Conservation (phyloP, 2,329 filamentous ascomycete genomes). For the Diaporthe sp. region DNA sequence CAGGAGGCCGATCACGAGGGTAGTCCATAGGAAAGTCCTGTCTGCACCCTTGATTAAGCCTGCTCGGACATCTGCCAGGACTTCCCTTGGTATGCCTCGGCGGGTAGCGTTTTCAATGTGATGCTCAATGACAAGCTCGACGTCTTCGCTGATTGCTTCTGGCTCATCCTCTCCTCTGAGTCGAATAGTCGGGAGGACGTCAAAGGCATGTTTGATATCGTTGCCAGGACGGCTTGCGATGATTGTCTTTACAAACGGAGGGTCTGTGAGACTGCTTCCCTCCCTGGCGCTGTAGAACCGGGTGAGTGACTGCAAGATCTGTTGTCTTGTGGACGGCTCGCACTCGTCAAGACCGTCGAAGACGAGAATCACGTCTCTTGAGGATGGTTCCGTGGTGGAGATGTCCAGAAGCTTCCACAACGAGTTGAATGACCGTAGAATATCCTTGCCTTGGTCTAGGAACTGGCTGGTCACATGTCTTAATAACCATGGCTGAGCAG, state of each 20-base stretch:
- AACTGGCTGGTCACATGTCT: background rate
- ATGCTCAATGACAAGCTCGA: slow-evolving; percentile 39
- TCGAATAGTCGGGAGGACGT: slow-evolving; percentile 38
- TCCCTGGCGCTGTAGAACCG: slow-evolving; percentile 28
- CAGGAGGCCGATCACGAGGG: slow-evolving; percentile 42
- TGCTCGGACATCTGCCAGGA: slow-evolving; percentile 35
- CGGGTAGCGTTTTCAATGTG: slow-evolving; percentile 39
- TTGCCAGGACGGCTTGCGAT: slow-evolving; percentile 43
- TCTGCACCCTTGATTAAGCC: slow-evolving; percentile 41
- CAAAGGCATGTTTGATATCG: slow-evolving; percentile 42
- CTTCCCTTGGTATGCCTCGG: slow-evolving; percentile 35
- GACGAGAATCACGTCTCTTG: slow-evolving; percentile 41
- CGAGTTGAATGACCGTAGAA: slow-evolving; percentile 13
- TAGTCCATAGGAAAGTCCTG: slow-evolving; percentile 45
- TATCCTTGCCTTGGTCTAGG: slow-evolving; percentile 8
- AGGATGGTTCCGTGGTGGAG: slow-evolving; percentile 7
- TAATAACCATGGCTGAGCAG: slow-evolving; percentile 25
- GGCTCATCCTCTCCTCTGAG: slow-evolving; percentile 42
- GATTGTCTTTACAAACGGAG: slow-evolving; percentile 41
- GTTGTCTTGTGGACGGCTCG: slow-evolving; percentile 26
- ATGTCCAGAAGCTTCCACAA: slow-evolving; percentile 30
- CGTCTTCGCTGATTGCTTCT: slow-evolving; percentile 41
- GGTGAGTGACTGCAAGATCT: slow-evolving; percentile 36
- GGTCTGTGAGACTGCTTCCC: slow-evolving; percentile 19
- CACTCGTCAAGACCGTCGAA: slow-evolving; percentile 44